These are phyloP conservation scores for Metschnikowia chrysomelidarum DNA, from an alignment of 805 yeast species.

Conservation along the genomic window DNA sequence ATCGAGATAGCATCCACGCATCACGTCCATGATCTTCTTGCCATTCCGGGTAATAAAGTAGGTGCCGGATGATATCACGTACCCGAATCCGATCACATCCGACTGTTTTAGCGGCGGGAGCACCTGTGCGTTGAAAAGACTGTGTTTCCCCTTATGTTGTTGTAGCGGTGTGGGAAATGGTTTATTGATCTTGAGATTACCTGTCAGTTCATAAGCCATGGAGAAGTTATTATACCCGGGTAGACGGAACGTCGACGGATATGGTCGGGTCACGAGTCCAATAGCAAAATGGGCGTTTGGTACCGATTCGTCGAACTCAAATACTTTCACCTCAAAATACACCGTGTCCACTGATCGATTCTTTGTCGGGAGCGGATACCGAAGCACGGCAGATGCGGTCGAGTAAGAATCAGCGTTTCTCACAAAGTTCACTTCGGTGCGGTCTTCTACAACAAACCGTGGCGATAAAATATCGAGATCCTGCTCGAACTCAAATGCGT, in stretches of 20 bases:
- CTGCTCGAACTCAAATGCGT: conserved; percentile 41
- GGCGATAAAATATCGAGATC: conserved; percentile 32
- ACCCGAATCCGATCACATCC: conserved; percentile 57
- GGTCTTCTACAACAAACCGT: conserved; percentile 38
- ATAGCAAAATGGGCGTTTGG: conserved; percentile 55
- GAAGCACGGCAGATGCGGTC: conserved; percentile 39
- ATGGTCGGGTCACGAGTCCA: conserved; percentile 70
- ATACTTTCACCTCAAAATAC: conserved; percentile 58
- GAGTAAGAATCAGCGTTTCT: conserved; percentile 40
- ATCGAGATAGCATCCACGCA: conserved; percentile 48
- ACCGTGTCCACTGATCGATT: conserved; percentile 42
- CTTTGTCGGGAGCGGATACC: conserved; percentile 38
- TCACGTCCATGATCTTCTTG: conserved; percentile 48
- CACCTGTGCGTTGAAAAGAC: conserved; percentile 43
- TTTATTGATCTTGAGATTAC: conserved; percentile 63
- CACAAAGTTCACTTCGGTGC: conserved; percentile 35
- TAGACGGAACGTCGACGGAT: conserved; percentile 62
- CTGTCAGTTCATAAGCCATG: conserved; percentile 70
- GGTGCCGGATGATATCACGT: conserved; percentile 46
- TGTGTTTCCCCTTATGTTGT: conserved; percentile 40
- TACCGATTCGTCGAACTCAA: conserved; percentile 26
- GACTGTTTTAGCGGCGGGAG: conserved; percentile 52
- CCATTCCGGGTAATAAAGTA: conserved; percentile 57
- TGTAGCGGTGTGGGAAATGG: conserved; percentile 53
- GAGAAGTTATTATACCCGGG: conserved; percentile 75